Conservation (phyloP, 176 grass and related monocot species). For the Leersia perrieri region DNA sequence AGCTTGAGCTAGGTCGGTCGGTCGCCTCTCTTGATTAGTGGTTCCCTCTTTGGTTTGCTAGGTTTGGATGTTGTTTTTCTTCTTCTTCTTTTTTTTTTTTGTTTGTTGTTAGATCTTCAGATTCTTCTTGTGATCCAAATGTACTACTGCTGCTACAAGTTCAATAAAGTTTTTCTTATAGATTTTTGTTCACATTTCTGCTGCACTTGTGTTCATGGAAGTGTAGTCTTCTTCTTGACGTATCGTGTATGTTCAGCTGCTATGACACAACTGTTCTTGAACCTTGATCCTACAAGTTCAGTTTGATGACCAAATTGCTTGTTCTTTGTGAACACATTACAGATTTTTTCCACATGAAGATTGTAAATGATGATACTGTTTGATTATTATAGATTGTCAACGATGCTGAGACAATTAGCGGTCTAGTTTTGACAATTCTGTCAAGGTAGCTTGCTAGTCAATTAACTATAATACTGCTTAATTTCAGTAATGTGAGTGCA, state of each 20-base stretch:
- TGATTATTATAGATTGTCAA: background rate
- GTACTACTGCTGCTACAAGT: background rate
- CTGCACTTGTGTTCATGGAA: background rate
- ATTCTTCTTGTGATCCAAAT: slow-evolving; percentile 5
- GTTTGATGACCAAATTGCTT: background rate
- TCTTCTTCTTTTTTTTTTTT: background rate
- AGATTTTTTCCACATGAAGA: background rate
- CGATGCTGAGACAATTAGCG: background rate
- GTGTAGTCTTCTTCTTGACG: background rate
- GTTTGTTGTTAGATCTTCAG: background rate
- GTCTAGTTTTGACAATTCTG: slow-evolving; percentile 17
- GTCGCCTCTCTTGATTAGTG: background rate
- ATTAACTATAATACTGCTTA: background rate
- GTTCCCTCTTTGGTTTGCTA: background rate
- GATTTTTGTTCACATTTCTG: background rate
- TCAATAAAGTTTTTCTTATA: slow-evolving; percentile 24
- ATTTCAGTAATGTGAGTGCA: background rate
- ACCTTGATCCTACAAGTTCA: background rate
- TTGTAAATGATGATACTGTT: background rate
- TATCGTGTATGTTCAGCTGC: background rate
- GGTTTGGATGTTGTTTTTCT: background rate
- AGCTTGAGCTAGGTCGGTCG: slow-evolving; percentile 10
- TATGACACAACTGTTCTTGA: background rate
- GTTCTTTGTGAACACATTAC: background rate
- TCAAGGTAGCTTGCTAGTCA: background rate